Evolutionary conservation across 192 early-diverging fungal genomes (phyloP), one percentile per base, ranked within the genome.

Genomic region (Backusella parvicylindrica): DNA sequence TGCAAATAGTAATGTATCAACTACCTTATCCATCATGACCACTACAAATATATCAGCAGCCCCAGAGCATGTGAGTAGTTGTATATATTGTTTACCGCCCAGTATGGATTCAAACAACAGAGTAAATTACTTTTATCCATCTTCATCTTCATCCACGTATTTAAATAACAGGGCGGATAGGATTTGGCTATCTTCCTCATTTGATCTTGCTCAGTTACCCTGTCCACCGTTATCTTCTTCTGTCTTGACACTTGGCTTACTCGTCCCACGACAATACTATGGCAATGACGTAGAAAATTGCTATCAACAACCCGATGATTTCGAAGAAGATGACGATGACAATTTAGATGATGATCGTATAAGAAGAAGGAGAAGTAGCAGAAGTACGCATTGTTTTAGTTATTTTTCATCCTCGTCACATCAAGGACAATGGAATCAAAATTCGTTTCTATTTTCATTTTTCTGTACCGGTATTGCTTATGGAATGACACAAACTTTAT

Each of bases 401-500:
- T 28, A 11, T 13, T 60, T 28, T 60, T 28, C 21, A 12, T 60
- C 26, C 3, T 28, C 53, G 3, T 60, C 53, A 28, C 21, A 69
- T 12, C 38, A 38, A 41, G n/a, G 37, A 6, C 8, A 41, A 64
- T 65, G 63, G 72, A 73, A 33, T 30, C n/a, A 32, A 28, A 56
- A 64, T 1, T 65, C 63, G 6, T 40, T 73, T 32, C 18, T 73
- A 21, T 18, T 50, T 4, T 73, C 60, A 0, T 41, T 73, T 16
- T 37, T 63, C 21, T 65, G 32, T 21, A 33, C 64, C 2, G 72
- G 72, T 2, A 38, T 63, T 8, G 38, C 28, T 2, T 73, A 28
- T 33, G 72, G 72, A 15, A 65, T 73, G 72, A 23, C 35, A 16
- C 31, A 64, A 1, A 64, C 60, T 41, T 30, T 73, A 8, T 31